These are phyloP conservation scores for Salvia splendens DNA, from an alignment of 257 asterid genomes.

Conservation along the genomic window DNA sequence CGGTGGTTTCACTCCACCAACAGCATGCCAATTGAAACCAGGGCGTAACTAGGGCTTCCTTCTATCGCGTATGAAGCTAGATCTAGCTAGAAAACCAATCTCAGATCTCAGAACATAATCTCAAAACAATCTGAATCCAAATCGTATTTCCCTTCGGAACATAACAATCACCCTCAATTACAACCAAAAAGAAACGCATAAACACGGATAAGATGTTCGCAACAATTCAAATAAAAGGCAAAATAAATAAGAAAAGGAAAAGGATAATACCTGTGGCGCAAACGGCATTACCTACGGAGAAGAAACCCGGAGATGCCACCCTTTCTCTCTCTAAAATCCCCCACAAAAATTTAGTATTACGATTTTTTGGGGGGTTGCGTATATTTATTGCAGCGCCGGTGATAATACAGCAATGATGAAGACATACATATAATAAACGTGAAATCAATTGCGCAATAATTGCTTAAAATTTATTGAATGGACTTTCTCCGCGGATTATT, in stretches of 20 bases:
- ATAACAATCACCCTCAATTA: not conserved
- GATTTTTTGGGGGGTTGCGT: slow-evolving; percentile 17
- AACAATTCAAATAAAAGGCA: not conserved
- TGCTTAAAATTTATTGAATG: not conserved
- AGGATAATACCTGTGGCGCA: slow-evolving; percentile 36
- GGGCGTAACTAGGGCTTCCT: not conserved
- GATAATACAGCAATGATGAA: slow-evolving; percentile 33
- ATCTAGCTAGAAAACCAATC: slow-evolving; percentile 11
- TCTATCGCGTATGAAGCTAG: not conserved
- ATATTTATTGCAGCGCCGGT: slow-evolving; percentile 20
- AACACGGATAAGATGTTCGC: not conserved
- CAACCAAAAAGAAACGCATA: not conserved
- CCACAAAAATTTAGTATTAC: slow-evolving; percentile 16
- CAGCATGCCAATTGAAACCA: not conserved
- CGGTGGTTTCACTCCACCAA: not conserved
- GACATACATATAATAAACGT: not conserved
- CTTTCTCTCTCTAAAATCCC: slow-evolving; percentile 37
- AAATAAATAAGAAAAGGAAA: not conserved
- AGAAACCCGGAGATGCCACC: slow-evolving; percentile 43
- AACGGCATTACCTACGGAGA: slow-evolving; percentile 48
- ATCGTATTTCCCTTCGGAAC: slow-evolving; percentile 30
- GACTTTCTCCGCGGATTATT: slow-evolving; percentile 14
- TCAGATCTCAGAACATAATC: slow-evolving; percentile 29
- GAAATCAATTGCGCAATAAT: slow-evolving; percentile 16
- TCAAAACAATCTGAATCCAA: slow-evolving; percentile 22